Percentiles rank a stretch among this genome's conserved stretches.
Conservation (phyloP, 164 flowering plant species). For the Macadamia integrifolia region DNA sequence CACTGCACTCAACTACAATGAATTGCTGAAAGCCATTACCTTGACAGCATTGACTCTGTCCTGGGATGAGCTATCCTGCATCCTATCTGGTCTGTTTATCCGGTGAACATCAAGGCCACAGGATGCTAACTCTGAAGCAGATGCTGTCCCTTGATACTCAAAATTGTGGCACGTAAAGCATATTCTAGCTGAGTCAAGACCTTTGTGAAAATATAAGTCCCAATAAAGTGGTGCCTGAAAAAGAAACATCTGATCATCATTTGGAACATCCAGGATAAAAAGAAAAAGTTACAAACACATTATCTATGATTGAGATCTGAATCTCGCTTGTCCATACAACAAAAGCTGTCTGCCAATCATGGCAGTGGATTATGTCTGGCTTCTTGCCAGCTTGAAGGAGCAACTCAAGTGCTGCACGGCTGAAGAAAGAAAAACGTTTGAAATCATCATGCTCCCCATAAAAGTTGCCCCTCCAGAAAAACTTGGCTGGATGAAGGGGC, state of each 20-base stretch:
- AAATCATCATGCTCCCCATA: constrained; percentile 97
- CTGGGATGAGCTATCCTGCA: constrained; percentile 79
- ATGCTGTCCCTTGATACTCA: constrained; percentile 91
- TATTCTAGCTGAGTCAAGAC: constrained; percentile 85
- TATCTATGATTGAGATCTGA: neutral
- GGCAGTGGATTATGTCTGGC: constrained; percentile 97
- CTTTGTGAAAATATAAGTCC: constrained; percentile 87
- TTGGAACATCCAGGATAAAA: neutral
- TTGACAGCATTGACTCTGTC: constrained; percentile 81
- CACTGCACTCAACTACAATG: neutral
- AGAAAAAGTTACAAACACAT: neutral
- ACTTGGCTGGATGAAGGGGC: constrained; percentile 84
- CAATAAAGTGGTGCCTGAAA: constrained; percentile 91
- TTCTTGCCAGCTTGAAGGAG: constrained; percentile 86
- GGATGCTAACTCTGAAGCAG: constrained; percentile 76
- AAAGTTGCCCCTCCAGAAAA: constrained; percentile 84
- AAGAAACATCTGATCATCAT: constrained; percentile 6
- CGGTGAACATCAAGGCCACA: constrained; percentile 92
- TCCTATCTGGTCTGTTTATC: constrained; percentile 87
- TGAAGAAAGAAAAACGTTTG: constrained; percentile 87
- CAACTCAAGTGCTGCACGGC: constrained; percentile 97
- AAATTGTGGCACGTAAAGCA: constrained; percentile 99
- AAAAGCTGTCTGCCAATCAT: constrained; percentile 99
- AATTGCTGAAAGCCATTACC: constrained; percentile 35
- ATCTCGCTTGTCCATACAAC: constrained; percentile 44